phyloP scores from a whole-genome alignment of 768 basidiomycete genomes.

The Podaxis pistillaris region DNA sequence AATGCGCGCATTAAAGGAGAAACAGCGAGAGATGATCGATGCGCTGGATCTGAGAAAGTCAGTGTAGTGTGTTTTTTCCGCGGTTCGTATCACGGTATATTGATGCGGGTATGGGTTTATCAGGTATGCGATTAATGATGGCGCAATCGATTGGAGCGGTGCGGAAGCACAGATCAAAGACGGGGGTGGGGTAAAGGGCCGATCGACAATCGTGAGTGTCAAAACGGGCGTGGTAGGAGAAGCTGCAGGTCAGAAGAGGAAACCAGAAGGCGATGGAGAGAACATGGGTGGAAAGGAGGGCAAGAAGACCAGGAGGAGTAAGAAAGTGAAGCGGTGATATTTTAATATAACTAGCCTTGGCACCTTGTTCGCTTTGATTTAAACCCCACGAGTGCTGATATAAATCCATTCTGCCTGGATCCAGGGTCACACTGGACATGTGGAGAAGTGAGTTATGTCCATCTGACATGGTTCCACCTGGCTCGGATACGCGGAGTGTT shows the following conservation, averaged over 20 bases:
- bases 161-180: constrained; percentile 73
- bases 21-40: constrained; percentile 86
- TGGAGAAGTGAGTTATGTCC: background rate
- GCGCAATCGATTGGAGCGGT: constrained; percentile 66
- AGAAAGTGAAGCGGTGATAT: constrained; percentile 42
- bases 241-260: constrained; percentile 49
- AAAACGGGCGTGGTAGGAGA: constrained; percentile 44
- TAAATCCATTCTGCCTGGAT: background rate
- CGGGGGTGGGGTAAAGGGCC: constrained; percentile 40
- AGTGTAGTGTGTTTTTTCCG: constrained; percentile 32
- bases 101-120: constrained; percentile 16
- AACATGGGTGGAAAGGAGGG: constrained; percentile 24
- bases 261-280: constrained; percentile 35
- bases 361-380: background rate
- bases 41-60: constrained; percentile 86
- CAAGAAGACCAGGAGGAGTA: constrained; percentile 51
- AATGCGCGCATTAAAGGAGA: constrained; percentile 62
- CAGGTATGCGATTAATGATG: constrained; percentile 77
- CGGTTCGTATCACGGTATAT: constrained; percentile 10
- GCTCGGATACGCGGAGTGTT: background rate
- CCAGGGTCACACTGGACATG: background rate
- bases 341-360: background rate
- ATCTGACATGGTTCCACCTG: background rate
- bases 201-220: constrained; percentile 76
- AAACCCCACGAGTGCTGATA: background rate